Conservation (phyloP, 1,139 yeast species). For the Diutina neorugosa region DNA sequence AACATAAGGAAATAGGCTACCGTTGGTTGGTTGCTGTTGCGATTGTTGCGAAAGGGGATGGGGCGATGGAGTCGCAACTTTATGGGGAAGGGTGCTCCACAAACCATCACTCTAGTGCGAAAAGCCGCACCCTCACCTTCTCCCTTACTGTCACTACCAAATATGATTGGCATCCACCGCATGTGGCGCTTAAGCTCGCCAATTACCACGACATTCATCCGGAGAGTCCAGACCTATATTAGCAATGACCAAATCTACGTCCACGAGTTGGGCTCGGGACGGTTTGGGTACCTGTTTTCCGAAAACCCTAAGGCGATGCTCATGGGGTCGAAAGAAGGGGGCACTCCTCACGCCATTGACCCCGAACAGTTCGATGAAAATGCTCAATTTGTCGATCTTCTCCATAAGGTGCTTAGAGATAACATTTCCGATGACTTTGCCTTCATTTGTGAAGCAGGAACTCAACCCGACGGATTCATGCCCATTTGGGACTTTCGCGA, state of each 20-base stretch:
- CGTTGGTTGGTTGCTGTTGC: no score
- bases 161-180: not conserved
- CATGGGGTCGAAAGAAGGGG: conserved; percentile 13
- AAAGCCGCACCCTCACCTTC: no score
- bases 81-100: no score
- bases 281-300: conserved; percentile 11
- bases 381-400: conserved; percentile 16
- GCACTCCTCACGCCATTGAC: conserved; percentile 10
- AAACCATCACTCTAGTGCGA: no score
- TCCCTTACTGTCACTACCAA: no score
- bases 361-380: conserved; percentile 18
- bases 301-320: conserved; percentile 20
- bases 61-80: no score
- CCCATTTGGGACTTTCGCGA: conserved; percentile 64
- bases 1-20: no score
- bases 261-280: not conserved
- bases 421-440: conserved; percentile 37
- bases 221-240: not conserved
- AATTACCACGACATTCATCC: not conserved
- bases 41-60: no score
- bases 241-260: not conserved
- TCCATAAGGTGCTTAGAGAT: conserved; percentile 17
- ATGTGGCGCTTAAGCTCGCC: not conserved
- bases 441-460: conserved; percentile 50
- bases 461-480: conserved; percentile 45